Evolutionary conservation across 257 asterid genomes (phyloP).

Genomic region (Nicotiana noctiflora): DNA sequence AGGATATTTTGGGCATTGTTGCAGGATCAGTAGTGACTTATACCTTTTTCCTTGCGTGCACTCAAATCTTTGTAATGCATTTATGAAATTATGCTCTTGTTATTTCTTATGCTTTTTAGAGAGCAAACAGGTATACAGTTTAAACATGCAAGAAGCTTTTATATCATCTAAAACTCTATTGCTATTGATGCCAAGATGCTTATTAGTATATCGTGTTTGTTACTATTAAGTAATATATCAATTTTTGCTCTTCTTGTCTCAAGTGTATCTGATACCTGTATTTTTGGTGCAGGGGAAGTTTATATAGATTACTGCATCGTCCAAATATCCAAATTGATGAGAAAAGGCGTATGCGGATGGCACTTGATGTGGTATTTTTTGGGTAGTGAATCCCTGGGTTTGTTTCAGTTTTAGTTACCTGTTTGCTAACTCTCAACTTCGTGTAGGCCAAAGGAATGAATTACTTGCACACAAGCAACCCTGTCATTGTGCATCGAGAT

Average conservation of each 20-base stretch:
- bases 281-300: slow-evolving; percentile 77
- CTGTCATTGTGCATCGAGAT: slow-evolving; percentile 93
- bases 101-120: background rate
- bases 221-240: background rate
- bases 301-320: slow-evolving; percentile 82
- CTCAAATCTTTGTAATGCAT: background rate
- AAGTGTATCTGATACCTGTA: slow-evolving; percentile 5
- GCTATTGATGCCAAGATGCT: background rate
- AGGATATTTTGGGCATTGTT: background rate
- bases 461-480: slow-evolving; percentile 90
- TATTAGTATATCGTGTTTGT: background rate
- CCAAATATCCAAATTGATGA: slow-evolving; percentile 75
- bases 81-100: background rate
- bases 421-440: slow-evolving; percentile 12
- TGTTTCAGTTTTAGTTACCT: slow-evolving; percentile 10
- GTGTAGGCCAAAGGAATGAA: slow-evolving; percentile 98
- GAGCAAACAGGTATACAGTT: background rate
- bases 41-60: background rate
- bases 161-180: background rate
- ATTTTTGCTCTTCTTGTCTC: slow-evolving; percentile 4
- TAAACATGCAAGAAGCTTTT: background rate
- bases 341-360: slow-evolving; percentile 81
- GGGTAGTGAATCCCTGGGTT: background rate
- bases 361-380: slow-evolving; percentile 84
- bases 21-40: background rate